A percentile compares a stretch with the other conserved stretches of the same genome.
phyloP scores from a whole-genome alignment of 2,329 filamentous ascomycete genomes.

The Trichoderma citrinoviride region DNA sequence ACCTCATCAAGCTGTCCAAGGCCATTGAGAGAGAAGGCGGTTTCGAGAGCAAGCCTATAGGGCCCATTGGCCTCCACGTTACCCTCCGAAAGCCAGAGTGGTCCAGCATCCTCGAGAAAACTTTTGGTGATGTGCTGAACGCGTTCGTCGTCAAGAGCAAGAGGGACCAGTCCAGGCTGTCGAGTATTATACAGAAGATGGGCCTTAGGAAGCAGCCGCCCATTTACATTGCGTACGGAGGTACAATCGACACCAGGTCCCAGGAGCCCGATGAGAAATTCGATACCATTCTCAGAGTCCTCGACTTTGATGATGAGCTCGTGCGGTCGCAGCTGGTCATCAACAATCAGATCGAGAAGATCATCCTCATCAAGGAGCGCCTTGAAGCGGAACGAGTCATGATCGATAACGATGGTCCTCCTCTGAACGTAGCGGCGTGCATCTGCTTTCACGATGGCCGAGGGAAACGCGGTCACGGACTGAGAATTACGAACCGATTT shows the following conservation, averaged over 20 bases:
- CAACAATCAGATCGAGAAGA: constrained; percentile 77
- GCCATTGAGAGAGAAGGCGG: constrained; percentile 67
- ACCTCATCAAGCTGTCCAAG: constrained; percentile 61
- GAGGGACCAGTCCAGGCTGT: constrained; percentile 68
- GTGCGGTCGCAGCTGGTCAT: constrained; percentile 84
- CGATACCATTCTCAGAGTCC: constrained; percentile 74
- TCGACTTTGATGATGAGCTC: constrained; percentile 77
- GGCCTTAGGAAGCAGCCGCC: constrained; percentile 50
- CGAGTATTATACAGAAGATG: constrained; percentile 59
- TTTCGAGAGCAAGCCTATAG: constrained; percentile 72
- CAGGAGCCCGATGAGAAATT: constrained; percentile 71
- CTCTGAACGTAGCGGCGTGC: constrained; percentile 70
- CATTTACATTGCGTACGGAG: constrained; percentile 40
- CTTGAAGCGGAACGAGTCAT: constrained; percentile 67
- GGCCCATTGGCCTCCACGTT: constrained; percentile 78
- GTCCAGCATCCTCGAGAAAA: constrained; percentile 77
- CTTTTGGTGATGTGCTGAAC: constrained; percentile 66
- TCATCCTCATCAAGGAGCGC: constrained; percentile 69
- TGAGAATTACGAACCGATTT: constrained; percentile 51
- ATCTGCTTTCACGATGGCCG: constrained; percentile 64
- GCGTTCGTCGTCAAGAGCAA: constrained; percentile 81
- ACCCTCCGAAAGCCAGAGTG: constrained; percentile 76
- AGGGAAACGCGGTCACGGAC: constrained; percentile 52
- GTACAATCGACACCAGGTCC: constrained; percentile 35
- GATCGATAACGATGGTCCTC: constrained; percentile 55